Evolutionary conservation across 2,329 filamentous ascomycete species (phyloP).

Genomic region (Hymenoscyphus occultus): DNA sequence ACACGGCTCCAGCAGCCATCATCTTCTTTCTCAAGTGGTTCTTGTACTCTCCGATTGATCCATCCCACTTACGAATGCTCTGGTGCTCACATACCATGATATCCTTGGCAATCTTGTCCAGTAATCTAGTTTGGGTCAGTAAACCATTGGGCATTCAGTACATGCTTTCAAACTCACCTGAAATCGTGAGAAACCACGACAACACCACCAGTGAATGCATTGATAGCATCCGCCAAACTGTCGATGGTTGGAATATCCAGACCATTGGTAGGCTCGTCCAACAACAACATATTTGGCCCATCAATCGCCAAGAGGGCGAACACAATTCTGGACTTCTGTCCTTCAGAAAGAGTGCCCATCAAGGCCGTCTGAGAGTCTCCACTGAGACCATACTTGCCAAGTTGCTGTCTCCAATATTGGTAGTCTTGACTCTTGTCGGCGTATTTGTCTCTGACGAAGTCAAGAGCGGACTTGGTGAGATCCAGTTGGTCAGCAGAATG

Average conservation of each 20-base stretch:
- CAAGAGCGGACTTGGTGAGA: conserved; percentile 93
- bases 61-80: conserved; percentile 86
- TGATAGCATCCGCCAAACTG: conserved; percentile 95
- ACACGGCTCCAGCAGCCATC: conserved; percentile 82
- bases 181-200: conserved; percentile 99
- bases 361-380: conserved; percentile 94
- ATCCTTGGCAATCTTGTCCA: conserved; percentile 99
- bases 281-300: conserved; percentile 91
- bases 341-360: conserved; percentile 97
- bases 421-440: conserved; percentile 86
- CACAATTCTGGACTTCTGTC: conserved; percentile 96
- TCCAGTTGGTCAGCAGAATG: conserved; percentile 98
- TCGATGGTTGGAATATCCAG: conserved; percentile 98
- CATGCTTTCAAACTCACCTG: conserved; percentile 59
- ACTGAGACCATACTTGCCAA: conserved; percentile 88
- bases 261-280: conserved; percentile 99
- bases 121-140: conserved; percentile 60
- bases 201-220: conserved; percentile 89
- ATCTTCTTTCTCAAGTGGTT: conserved; percentile 99
- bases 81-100: conserved; percentile 99
- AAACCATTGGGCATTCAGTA: conserved; percentile 1
- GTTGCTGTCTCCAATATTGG: conserved; percentile 98
- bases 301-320: conserved; percentile 96
- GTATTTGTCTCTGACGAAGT: conserved; percentile 98
- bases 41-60: conserved; percentile 93